Percentiles rank a stretch among this genome's conserved stretches.
phyloP scores from a whole-genome alignment of 2,329 filamentous ascomycete species.

The Diplodia intermedia region DNA sequence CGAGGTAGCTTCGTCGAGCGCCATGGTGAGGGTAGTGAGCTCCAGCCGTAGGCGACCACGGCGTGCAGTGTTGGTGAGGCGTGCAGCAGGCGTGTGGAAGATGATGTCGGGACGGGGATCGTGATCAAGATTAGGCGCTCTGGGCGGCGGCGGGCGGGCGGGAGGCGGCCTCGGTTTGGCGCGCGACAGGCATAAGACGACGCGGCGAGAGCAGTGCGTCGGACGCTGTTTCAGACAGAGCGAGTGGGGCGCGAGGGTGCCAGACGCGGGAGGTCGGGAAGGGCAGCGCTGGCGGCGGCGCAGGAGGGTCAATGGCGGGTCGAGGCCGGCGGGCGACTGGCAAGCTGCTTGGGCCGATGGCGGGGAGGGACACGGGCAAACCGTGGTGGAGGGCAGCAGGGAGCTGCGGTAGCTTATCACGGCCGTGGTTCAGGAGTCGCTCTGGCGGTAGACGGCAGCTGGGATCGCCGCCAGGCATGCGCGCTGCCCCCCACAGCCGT shows the following conservation, averaged over 20 bases:
- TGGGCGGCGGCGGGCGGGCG: slow-evolving; percentile 23
- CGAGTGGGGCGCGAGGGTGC: slow-evolving; percentile 8
- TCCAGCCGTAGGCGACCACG: slow-evolving; percentile 19
- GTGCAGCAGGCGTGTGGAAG: not conserved
- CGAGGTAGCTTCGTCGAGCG: slow-evolving; percentile 26
- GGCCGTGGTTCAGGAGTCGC: slow-evolving; percentile 23
- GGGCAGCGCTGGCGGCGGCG: not conserved
- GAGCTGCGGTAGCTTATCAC: slow-evolving; percentile 29
- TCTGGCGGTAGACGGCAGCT: slow-evolving; percentile 27
- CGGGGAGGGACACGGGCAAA: slow-evolving; percentile 19
- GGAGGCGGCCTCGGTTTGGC: slow-evolving; percentile 26
- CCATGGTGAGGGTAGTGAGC: slow-evolving; percentile 23
- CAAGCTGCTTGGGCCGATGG: slow-evolving; percentile 16
- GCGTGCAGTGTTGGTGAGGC: slow-evolving; percentile 18
- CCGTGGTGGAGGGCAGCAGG: slow-evolving; percentile 21
- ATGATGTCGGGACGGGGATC: slow-evolving; percentile 24
- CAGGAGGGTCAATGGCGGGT: slow-evolving; percentile 14
- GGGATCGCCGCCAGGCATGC: slow-evolving; percentile 29
- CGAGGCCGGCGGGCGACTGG: not conserved
- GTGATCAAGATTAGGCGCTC: slow-evolving; percentile 11
- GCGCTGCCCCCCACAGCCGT: slow-evolving; percentile 21
- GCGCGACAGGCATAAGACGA: slow-evolving; percentile 30
- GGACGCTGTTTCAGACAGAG: slow-evolving; percentile 23
- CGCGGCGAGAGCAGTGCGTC: slow-evolving; percentile 23
- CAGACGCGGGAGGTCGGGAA: not conserved